Evolutionary conservation across 805 yeast genomes (phyloP).

Genomic region (Cyberlindnera euphorbiae): DNA sequence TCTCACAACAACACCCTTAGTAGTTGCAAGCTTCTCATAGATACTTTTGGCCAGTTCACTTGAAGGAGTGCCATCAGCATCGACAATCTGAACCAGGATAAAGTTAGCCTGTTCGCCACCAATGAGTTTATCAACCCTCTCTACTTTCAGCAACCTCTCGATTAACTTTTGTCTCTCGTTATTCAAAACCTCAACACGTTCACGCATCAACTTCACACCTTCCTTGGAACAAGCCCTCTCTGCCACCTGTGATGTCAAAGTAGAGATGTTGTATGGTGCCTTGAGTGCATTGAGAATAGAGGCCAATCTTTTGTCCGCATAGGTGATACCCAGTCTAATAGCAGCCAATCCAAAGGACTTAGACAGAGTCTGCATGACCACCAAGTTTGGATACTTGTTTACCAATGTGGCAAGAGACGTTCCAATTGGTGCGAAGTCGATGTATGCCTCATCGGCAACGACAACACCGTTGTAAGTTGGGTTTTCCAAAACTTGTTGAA

Average conservation of each 20-base stretch:
- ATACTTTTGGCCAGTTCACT: constrained; percentile 61
- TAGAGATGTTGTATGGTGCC: constrained; percentile 92
- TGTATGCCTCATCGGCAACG: constrained; percentile 91
- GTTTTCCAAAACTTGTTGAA: constrained; percentile 43
- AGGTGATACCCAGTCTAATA: constrained; percentile 82
- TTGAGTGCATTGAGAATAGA: constrained; percentile 79
- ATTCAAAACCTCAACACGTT: constrained; percentile 43
- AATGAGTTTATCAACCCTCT: constrained; percentile 65
- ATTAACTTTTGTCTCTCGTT: constrained; percentile 53
- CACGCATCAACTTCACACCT: constrained; percentile 57
- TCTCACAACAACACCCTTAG: constrained; percentile 77
- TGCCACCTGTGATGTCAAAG: constrained; percentile 74
- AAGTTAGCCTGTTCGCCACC: constrained; percentile 91
- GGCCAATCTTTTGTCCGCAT: constrained; percentile 55
- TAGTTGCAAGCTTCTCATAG: constrained; percentile 66
- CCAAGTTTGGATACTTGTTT: constrained; percentile 74
- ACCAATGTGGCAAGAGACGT: constrained; percentile 76
- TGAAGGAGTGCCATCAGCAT: constrained; percentile 57
- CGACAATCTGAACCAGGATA: constrained; percentile 66
- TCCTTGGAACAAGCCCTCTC: constrained; percentile 58
- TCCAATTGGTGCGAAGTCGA: constrained; percentile 72
- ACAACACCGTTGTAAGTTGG: constrained; percentile 68
- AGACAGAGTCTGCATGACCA: constrained; percentile 87
- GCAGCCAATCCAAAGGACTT: constrained; percentile 97
- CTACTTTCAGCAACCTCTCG: constrained; percentile 46